These are phyloP conservation scores for Rhododendron mucronatum DNA, from an alignment of 148 eudicot genomes.

Conservation along the genomic window DNA sequence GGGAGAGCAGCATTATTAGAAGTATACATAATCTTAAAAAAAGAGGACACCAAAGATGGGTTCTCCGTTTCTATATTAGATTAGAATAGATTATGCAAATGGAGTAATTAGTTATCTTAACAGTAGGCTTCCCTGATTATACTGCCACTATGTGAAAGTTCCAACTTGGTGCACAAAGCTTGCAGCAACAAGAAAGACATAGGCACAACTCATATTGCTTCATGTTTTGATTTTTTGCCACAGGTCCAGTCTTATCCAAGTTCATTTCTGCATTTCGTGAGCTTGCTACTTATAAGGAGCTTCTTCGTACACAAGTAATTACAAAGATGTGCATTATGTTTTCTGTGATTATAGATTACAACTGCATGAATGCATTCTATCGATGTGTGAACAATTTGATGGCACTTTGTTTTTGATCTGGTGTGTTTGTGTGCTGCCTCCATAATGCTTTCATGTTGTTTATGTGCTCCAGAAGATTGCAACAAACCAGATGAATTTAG, in stretches of 20 bases:
- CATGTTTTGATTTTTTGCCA: slow-evolving; percentile 5
- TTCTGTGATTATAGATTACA: not conserved
- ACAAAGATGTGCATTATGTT: not conserved
- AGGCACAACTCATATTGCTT: not conserved
- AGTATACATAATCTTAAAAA: not conserved
- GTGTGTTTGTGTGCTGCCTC: not conserved
- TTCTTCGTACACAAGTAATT: slow-evolving; percentile 81
- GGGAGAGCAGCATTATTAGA: not conserved
- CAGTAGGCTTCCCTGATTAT: not conserved
- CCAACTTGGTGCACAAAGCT: not conserved
- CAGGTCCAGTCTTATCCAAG: slow-evolving; percentile 88
- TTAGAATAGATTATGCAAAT: not conserved
- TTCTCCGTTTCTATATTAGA: not conserved
- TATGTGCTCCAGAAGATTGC: not conserved
- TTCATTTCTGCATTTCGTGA: slow-evolving; percentile 75
- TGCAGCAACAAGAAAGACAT: not conserved
- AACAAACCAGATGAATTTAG: not conserved
- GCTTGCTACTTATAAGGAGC: slow-evolving; percentile 93
- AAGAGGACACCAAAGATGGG: not conserved
- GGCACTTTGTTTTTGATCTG: not conserved
- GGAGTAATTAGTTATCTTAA: not conserved
- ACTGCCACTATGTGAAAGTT: not conserved
- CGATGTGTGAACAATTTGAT: not conserved
- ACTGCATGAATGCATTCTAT: not conserved
- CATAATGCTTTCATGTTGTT: not conserved